Evolutionary conservation across 768 basidiomycete genomes (phyloP), one percentile per base, ranked within the genome.

Genomic region (Phylloporus arenicola): DNA sequence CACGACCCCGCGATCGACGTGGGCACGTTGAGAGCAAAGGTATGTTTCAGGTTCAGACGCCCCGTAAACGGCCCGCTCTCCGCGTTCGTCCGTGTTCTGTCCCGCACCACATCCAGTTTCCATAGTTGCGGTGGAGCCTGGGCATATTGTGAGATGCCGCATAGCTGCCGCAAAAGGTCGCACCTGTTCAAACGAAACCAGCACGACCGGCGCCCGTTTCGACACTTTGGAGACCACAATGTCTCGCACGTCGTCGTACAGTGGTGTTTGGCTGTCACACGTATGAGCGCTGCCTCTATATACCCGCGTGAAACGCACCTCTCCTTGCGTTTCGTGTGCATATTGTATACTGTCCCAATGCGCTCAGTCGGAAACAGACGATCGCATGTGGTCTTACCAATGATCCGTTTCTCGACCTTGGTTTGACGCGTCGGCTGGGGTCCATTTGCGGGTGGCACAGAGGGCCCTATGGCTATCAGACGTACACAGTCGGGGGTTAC

Each of bases 1-100:
- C 85, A 86, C 7, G 84, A 81, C 0, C 89, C 89, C 0, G 86
- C 83, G 58, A 89, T 88, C 52, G 86, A 80, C 22, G 85, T 83
- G 10, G 73, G 58, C 3, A 67, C 67, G 59, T 82, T 86, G 10
- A 86, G 83, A 24, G 52, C 55, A 74, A 88, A 90, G 0, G 86
- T 83, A 54, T 88, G 86, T 43, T 82, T 81, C 33, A 74, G 67
- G 22, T 47, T 55, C 17, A 68, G 51, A 22, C 66, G 63, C 5
- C 57, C 56, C n/a, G 54, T 57, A 60, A 51, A 16, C 16, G 48
- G 43, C 27, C 7, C 27, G 6, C 49, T 51, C 11, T 17, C 30
- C 1, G 55, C 48, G 33, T 69, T 68, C 27, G 74, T 75, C 24
- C 72, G 64, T 16, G 55, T 56, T 45, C 47, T 62, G 52, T 84